Evolutionary conservation across 306 rosid genomes (phyloP), one percentile per base, ranked within the genome.

Genomic region (Potentilla sterilis): DNA sequence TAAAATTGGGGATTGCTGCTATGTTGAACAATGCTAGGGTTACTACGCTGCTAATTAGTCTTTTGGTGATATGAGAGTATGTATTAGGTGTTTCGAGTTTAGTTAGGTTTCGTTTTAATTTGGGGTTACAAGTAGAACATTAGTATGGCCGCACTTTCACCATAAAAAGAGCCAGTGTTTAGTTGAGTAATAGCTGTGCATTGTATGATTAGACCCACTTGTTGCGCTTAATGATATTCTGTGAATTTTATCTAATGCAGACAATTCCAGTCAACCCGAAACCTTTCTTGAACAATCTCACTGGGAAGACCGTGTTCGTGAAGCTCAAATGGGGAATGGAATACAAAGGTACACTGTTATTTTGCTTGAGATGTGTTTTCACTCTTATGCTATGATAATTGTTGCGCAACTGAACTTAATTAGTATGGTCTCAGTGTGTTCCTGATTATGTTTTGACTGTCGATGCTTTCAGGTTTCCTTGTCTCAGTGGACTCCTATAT

Each of bases 261-360:
- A 79, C 84, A 0, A 84, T 86, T n/a, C 90, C 90, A 51, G 90
- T 86, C 57, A 86, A 86, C 79, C 90, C 90, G 1, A 86, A 86
- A 49, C 88, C 88, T n/a, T 86, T 86, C 77, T 81, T 86, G 86
- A 86, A 86, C 86, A 84, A 86, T 79, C 81, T 86, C 82, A 86
- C 90, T 10, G 90, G 90, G 37, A 86, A 86, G 84, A 77, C 87
- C 8, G 88, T 86, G 68, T 67, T 84, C 35, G 90, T 86, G 46
- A 86, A 86, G 48, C 90, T 86, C 15, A 86, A 86, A 62, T 86
- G 90, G 90, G 90, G 88, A 41, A 86, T 86, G 90, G 90, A 86
- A 76, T 86, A 86, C 88, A 86, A 86, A 79, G 90, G 90, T 86
- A 41, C 49, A 54, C 7, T 59, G 54, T 18, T 34, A 4, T 4